These are phyloP conservation scores for Curvularia verruculosa DNA, from an alignment of 2,329 filamentous ascomycete species.

Conservation along the genomic window DNA sequence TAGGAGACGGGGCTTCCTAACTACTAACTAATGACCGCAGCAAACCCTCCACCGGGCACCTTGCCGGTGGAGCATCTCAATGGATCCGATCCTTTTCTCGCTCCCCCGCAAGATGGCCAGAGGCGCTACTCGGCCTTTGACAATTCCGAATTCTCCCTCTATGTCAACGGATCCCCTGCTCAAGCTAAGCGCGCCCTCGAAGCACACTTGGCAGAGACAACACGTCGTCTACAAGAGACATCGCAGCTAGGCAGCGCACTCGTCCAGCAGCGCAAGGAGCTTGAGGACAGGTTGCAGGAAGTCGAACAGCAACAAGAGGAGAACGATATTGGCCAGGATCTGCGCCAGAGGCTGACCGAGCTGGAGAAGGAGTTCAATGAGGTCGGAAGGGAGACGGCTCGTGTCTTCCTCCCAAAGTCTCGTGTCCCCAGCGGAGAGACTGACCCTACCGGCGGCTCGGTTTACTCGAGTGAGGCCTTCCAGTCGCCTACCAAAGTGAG, in stretches of 20 bases:
- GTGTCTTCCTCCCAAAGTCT: conserved; percentile 84
- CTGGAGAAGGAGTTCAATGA: conserved; percentile 96
- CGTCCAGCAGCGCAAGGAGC: conserved; percentile 82
- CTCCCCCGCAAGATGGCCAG: conserved; percentile 46
- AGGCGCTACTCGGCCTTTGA: conserved; percentile 82
- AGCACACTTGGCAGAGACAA: conserved; percentile 90
- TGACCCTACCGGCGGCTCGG: conserved; percentile 44
- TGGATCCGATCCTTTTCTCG: conserved; percentile 54
- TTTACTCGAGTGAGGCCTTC: conserved; percentile 81
- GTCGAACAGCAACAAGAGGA: conserved; percentile 75
- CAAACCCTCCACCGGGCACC: conserved; percentile 51
- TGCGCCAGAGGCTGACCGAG: conserved; percentile 81
- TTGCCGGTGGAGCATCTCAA: conserved; percentile 48
- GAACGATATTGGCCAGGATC: conserved; percentile 78
- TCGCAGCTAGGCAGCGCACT: conserved; percentile 87
- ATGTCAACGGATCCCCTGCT: conserved; percentile 76
- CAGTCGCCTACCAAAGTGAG: conserved; percentile 88
- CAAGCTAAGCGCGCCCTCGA: conserved; percentile 89
- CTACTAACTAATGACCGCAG: conserved; percentile 52
- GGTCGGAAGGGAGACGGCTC: conserved; percentile 84
- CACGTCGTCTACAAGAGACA: conserved; percentile 87
- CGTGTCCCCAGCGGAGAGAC: conserved; percentile 68
- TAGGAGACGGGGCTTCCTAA: conserved; percentile 24
- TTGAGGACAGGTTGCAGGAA: conserved; percentile 81
- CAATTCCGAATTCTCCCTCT: conserved; percentile 76